Evolutionary conservation across 495 filamentous ascomycete species (phyloP), one percentile per base, ranked within the genome.

Genomic region (Aspergillus sclerotioniger): DNA sequence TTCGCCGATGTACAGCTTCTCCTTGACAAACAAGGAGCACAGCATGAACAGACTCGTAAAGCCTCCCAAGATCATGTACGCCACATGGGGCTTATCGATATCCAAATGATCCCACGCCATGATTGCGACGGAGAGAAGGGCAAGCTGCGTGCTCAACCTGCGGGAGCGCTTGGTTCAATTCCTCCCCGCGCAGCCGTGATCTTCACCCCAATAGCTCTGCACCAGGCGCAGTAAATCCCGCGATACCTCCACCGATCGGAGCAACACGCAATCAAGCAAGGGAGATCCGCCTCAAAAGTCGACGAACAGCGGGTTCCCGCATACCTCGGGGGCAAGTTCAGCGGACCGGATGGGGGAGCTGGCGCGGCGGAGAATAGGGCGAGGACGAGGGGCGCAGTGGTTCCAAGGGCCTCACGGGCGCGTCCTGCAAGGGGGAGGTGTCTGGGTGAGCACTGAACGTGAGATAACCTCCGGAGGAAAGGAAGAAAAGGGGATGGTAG

Each of bases 41-140:
- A 99, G 79, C 95, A 99, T 99, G 78, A 99, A 99, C 64, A 99
- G 79, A 52, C 88, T 90, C 53, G 95, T 98, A 77, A 99, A 99
- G 65, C 94, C 95, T 62, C 95, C 95, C 39, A 99, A 79, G 74
- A 99, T 97, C 77, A 96, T 91, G 73, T 99, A 99, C 44, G 95
- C 95, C 90, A 96, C 71, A 80, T 99, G 95, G 58, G 95, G 90
- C 80, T 87, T 89, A 69, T 96, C 96, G 78, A 98, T 85, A 53
- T 87, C 86, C 56, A 98, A 79, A 62, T 98, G 91, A 52, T 93
- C 87, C 92, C 92, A 98, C 58, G 85, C 90, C 92, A 98, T 98
- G 58, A 64, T 77, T 71, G 54, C 17, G 33, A 45, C 35, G 25
- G 20, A n/a, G 31, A 19, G 28, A 17, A n/a, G 12, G 21, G 3